Evolutionary conservation across 306 rosid species (phyloP), one percentile per base, ranked within the genome.

Genomic region (Morella rubra): DNA sequence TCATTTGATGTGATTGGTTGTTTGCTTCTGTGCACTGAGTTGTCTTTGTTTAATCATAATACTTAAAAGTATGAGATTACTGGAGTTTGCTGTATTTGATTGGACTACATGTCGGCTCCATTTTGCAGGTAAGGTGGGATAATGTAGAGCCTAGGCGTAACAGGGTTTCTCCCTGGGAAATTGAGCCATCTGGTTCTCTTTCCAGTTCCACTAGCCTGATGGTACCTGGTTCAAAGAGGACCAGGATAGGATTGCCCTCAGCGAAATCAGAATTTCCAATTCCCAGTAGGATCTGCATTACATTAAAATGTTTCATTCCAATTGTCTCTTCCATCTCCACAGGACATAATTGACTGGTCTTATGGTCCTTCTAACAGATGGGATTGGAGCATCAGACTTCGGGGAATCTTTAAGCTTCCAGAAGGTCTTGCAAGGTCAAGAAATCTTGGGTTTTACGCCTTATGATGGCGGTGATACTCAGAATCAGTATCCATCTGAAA

Each of bases 341-440:
- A 56, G 77, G 60, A 40, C 67, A 53, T 69, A 16, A 62, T 59
- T 82, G 83, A 81, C 51, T 42, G 14, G 52, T 37, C 62, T 58
- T 44, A 40, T 42, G 19, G 20, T 81, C 79, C 27, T 71, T 68
- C 14, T 73, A 50, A 49, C 91, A 96, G 99, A 84, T 83, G 98
- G 97, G 72, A 88, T 88, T 89, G 96, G 93, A 74, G 72, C 86
- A 59, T 82, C 93, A 69, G 99, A 91, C 98, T 92, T 96, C 81
- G 97, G 93, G 93, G 99, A 96, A 85, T 79, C 98, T 40, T 79
- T 83, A 51, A 88, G 97, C 82, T 96, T 96, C 94, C 99, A 82
- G 86, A 91, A 93, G 99, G 99, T 96, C 99, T 96, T 96, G 99
- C 99, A 96, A 96, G 99, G 99, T 96, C 99, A 96, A 96, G 99